phyloP scores from a whole-genome alignment of 1,284 basidiomycete species.

The Gymnopus androsaceus region DNA sequence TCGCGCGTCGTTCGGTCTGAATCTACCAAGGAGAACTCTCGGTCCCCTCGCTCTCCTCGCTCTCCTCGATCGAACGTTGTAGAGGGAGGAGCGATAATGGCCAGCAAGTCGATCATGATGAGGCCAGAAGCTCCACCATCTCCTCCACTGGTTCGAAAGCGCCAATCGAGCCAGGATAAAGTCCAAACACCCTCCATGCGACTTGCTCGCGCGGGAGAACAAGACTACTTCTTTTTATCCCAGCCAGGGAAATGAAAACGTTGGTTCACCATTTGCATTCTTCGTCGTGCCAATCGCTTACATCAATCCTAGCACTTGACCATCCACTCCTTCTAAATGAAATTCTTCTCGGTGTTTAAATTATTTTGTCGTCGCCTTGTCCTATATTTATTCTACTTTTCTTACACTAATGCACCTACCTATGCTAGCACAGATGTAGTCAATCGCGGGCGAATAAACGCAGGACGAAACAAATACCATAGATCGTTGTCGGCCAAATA shows the following conservation, averaged over 20 bases:
- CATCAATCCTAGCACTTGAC: too few species aligned
- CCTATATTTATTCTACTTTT: too few species aligned
- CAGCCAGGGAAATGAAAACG: background rate
- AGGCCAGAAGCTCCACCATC: conserved; percentile 3
- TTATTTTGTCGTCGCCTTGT: too few species aligned
- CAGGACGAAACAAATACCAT: too few species aligned
- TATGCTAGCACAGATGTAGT: too few species aligned
- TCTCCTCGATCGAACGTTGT: background rate
- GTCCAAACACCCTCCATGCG: background rate
- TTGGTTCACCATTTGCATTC: background rate
- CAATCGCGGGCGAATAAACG: too few species aligned
- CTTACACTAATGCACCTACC: too few species aligned
- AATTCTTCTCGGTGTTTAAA: too few species aligned
- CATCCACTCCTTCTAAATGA: too few species aligned
- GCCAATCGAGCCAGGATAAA: background rate
- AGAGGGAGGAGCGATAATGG: background rate
- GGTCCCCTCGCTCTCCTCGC: background rate
- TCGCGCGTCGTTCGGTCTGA: background rate
- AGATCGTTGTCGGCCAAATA: too few species aligned
- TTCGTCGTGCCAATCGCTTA: background rate
- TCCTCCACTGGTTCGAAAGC: conserved; percentile 10
- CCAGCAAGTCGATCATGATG: background rate
- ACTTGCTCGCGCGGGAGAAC: background rate
- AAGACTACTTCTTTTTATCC: background rate
- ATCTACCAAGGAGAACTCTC: background rate